Conservation (phyloP, 305 asterid species). For the Solanum chacoense region DNA sequence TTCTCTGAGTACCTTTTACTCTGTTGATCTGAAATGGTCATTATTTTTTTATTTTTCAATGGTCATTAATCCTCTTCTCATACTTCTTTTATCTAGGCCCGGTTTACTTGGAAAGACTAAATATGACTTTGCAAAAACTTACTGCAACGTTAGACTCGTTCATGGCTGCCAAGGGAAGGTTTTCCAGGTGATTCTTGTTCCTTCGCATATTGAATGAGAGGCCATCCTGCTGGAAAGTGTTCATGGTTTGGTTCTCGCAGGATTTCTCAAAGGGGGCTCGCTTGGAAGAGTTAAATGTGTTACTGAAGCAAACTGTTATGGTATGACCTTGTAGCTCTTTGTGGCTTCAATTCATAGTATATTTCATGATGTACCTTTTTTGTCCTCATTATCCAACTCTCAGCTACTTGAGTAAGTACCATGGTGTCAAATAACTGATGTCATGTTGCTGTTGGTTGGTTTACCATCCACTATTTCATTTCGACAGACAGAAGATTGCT, state of each 20-base stretch:
- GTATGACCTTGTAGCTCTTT: constrained; percentile 28
- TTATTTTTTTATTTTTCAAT: not conserved
- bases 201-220: constrained; percentile 1
- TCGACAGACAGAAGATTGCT: not conserved
- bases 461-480: not conserved
- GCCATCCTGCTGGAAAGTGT: not conserved
- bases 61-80: not conserved
- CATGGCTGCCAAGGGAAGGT: constrained; percentile 55
- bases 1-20: not conserved
- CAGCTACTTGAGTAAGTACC: not conserved
- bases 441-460: not conserved
- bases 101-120: constrained; percentile 88
- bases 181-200: constrained; percentile 44
- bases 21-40: constrained; percentile 7
- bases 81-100: constrained; percentile 49
- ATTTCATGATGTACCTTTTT: not conserved
- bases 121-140: constrained; percentile 72
- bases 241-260: constrained; percentile 29
- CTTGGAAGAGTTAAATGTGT: constrained; percentile 74
- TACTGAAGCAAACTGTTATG: constrained; percentile 89
- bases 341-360: not conserved
- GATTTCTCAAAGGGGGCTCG: constrained; percentile 91
- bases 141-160: constrained; percentile 49
- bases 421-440: not conserved
- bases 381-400: not conserved